These are phyloP conservation scores for Globisporangium orthogonon DNA, from an alignment of 352 stramenopile genomes.

Conservation along the genomic window DNA sequence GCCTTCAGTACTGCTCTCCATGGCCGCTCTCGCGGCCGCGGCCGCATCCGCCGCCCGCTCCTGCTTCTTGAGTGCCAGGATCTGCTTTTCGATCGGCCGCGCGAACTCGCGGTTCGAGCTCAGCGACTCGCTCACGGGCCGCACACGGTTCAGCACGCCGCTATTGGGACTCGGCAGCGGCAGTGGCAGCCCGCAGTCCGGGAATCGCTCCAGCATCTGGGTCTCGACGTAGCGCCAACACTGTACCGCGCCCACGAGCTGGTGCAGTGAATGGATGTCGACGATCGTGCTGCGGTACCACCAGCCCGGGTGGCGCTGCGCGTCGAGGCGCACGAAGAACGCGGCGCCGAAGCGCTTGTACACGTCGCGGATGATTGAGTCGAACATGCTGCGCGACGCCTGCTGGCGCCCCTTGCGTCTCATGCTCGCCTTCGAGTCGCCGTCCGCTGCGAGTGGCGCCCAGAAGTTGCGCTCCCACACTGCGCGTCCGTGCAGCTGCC, in stretches of 20 bases:
- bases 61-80: background rate
- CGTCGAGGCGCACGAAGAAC: slow-evolving; percentile 46
- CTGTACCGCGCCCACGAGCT: slow-evolving; percentile 20
- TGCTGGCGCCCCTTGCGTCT: slow-evolving; percentile 29
- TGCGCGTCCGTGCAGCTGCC: slow-evolving; percentile 19
- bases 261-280: slow-evolving; percentile 21
- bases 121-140: background rate
- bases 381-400: slow-evolving; percentile 24
- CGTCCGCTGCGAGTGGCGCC: slow-evolving; percentile 11
- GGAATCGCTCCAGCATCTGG: slow-evolving; percentile 28
- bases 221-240: slow-evolving; percentile 30
- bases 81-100: background rate
- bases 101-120: background rate
- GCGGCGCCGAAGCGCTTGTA: slow-evolving; percentile 23
- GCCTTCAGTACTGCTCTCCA: background rate
- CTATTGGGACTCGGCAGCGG: background rate
- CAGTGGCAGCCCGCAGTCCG: slow-evolving; percentile 27
- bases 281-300: slow-evolving; percentile 41
- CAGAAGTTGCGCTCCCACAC: slow-evolving; percentile 64
- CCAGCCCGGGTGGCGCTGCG: slow-evolving; percentile 35
- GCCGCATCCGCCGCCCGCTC: too few relatives aligned
- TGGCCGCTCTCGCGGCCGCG: background rate
- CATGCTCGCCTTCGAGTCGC: slow-evolving; percentile 11
- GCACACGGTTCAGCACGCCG: background rate
- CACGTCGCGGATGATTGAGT: slow-evolving; percentile 22